A percentile compares a stretch with the other conserved stretches of the same genome.
These are phyloP conservation scores for Straminergon stramineum DNA, from an alignment of 225 moss, liverwort and hornwort species.

Conservation along the genomic window DNA sequence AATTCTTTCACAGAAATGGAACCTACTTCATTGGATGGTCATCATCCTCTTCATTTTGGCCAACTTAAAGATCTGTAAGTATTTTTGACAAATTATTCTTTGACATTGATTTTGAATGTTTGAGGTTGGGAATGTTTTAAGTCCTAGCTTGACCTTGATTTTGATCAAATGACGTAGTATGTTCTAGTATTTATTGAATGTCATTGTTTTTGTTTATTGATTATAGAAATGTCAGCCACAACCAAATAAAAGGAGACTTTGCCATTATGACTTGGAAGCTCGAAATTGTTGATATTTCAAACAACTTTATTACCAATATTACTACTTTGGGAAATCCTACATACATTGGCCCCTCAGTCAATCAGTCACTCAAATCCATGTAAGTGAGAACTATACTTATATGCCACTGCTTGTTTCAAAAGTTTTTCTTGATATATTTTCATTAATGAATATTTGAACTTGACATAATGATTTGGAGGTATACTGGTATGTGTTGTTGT, in stretches of 20 bases:
- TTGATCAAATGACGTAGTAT: not conserved
- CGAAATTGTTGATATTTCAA: not conserved
- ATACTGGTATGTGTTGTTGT: not conserved
- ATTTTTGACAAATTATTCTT: not conserved
- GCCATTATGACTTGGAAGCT: no score
- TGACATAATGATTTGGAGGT: no score
- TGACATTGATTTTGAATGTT: not conserved
- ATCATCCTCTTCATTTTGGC: no score
- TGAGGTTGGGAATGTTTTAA: not conserved
- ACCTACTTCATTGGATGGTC: rapidly evolving
- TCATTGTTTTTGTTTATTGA: not conserved
- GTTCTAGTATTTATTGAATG: not conserved
- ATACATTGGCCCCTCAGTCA: no score
- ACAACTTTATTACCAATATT: not conserved
- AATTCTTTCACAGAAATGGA: not conserved
- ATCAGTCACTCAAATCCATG: not conserved
- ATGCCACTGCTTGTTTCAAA: not conserved
- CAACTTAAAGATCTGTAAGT: not conserved
- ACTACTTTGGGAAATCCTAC: no score
- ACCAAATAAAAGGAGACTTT: not conserved
- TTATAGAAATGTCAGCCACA: not conserved
- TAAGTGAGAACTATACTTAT: not conserved
- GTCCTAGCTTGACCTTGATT: no score
- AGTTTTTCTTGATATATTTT: not conserved
- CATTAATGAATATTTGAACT: no score